Evolutionary conservation across 2,329 filamentous ascomycete genomes (phyloP).

Genomic region (Aspergillus latus): DNA sequence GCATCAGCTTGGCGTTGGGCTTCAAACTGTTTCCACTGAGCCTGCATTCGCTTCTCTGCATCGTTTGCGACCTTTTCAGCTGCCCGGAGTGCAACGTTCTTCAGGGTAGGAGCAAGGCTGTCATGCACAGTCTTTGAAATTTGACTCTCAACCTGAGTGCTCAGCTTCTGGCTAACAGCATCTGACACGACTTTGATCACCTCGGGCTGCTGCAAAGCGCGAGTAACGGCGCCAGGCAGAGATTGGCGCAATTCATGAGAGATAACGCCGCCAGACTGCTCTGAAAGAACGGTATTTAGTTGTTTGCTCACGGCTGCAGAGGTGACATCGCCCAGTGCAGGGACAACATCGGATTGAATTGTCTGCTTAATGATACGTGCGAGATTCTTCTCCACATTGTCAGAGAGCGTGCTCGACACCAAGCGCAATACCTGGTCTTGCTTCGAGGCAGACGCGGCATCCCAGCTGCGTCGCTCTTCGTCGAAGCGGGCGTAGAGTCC

Average conservation of each 20-base stretch:
- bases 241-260: constrained; percentile 71
- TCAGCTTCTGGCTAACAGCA: constrained; percentile 66
- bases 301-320: constrained; percentile 69
- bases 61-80: constrained; percentile 68
- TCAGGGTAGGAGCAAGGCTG: constrained; percentile 66
- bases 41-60: constrained; percentile 61
- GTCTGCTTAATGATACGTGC: constrained; percentile 72
- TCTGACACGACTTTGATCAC: constrained; percentile 72
- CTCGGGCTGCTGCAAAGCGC: constrained; percentile 71
- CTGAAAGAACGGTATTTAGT: constrained; percentile 66
- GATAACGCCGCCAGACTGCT: constrained; percentile 64
- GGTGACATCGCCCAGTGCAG: constrained; percentile 68
- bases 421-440: constrained; percentile 68
- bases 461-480: constrained; percentile 67
- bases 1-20: constrained; percentile 54
- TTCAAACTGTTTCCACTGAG: constrained; percentile 54
- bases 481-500: constrained; percentile 61
- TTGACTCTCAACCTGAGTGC: constrained; percentile 67
- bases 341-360: constrained; percentile 73
- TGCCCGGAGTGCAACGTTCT: constrained; percentile 63
- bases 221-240: constrained; percentile 66
- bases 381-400: constrained; percentile 74
- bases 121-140: constrained; percentile 62
- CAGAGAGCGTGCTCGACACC: constrained; percentile 66
- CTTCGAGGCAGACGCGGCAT: constrained; percentile 63